These are phyloP conservation scores for Solanum medicagineum DNA, from an alignment of 257 asterid genomes.

Conservation along the genomic window DNA sequence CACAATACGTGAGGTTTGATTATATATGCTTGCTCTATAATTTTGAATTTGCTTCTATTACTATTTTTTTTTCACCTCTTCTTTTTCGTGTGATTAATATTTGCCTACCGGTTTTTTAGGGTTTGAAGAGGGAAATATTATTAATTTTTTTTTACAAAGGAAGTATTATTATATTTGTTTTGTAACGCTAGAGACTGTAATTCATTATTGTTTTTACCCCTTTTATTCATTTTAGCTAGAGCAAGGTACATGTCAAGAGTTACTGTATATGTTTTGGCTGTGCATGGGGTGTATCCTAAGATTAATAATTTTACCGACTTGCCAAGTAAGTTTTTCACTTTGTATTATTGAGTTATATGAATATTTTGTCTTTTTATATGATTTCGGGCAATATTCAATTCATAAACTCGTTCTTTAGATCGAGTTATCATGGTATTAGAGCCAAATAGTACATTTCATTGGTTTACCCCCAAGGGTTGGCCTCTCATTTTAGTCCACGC, in stretches of 20 bases:
- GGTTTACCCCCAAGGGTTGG: not conserved
- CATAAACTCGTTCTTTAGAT: too few species aligned
- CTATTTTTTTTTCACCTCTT: not conserved
- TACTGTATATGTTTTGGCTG: not conserved
- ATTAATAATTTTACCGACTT: not conserved
- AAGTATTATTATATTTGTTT: not conserved
- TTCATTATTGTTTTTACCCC: not conserved
- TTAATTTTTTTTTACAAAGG: not conserved
- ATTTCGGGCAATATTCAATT: not conserved
- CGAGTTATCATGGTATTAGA: not conserved
- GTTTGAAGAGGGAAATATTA: constrained; percentile 31
- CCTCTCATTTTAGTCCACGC: not conserved
- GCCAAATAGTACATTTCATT: not conserved
- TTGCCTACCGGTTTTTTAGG: constrained; percentile 29
- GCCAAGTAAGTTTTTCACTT: not conserved
- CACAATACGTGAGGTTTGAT: constrained; percentile 34
- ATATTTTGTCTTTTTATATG: not conserved
- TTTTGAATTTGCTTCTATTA: constrained; percentile 5
- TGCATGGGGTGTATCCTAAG: not conserved
- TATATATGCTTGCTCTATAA: constrained; percentile 4
- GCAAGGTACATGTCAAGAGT: not conserved
- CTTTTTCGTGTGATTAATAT: constrained; percentile 34
- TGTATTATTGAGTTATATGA: not conserved
- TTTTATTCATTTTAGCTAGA: not conserved
- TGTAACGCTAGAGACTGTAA: not conserved